Evolutionary conservation across 2,329 filamentous ascomycete genomes (phyloP).

Genomic region (Aphanocladium album): DNA sequence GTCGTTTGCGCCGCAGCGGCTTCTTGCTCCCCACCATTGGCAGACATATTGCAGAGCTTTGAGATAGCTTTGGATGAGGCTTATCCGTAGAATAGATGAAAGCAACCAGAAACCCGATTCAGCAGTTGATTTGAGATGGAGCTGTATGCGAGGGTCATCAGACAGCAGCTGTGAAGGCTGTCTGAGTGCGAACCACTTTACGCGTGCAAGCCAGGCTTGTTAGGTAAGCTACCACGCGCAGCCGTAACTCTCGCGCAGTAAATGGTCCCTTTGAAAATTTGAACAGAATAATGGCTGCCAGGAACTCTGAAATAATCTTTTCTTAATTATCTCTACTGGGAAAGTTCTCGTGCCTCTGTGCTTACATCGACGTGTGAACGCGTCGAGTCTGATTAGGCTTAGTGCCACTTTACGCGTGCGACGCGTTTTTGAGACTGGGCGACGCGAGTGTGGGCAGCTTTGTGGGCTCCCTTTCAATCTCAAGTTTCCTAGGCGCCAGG

Average conservation of each 20-base stretch:
- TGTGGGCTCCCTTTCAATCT: slow-evolving; percentile 13
- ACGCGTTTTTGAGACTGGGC: slow-evolving; percentile 1
- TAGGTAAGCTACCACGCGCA: slow-evolving; percentile 7
- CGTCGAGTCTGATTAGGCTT: slow-evolving; percentile 23
- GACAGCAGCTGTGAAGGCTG: not conserved
- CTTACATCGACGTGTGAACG: slow-evolving; percentile 12
- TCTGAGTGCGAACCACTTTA: slow-evolving; percentile 3
- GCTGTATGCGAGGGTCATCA: not conserved
- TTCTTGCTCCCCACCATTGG: slow-evolving; percentile 15
- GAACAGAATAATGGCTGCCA: not conserved
- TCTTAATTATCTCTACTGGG: too few species aligned
- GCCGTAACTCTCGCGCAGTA: not conserved
- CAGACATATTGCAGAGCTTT: not conserved
- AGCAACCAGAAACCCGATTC: not conserved
- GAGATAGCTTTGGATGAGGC: not conserved
- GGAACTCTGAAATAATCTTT: not conserved
- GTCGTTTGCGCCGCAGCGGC: slow-evolving; percentile 16
- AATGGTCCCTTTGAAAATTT: not conserved
- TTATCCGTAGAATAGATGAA: not conserved
- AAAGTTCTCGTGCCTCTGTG: not conserved
- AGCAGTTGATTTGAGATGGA: not conserved
- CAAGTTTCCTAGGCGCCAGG: not conserved
- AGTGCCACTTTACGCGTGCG: slow-evolving; percentile 42
- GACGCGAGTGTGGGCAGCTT: slow-evolving; percentile 6
- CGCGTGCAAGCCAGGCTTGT: not conserved